These are phyloP conservation scores for Arthroderma sp. DNA, from an alignment of 2,329 filamentous ascomycete genomes.

Conservation along the genomic window DNA sequence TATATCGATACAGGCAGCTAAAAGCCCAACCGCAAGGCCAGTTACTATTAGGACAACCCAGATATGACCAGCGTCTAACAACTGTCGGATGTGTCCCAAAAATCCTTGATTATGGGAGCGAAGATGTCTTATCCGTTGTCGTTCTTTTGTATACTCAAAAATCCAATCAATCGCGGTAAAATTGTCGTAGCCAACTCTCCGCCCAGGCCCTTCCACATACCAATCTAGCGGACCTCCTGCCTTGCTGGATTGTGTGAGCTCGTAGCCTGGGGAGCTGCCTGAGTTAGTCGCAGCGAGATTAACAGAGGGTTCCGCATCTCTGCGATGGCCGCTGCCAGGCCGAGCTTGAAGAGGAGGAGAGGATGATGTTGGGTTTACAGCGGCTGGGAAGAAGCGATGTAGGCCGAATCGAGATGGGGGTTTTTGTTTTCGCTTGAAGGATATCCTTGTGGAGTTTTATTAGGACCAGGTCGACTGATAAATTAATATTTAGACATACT, in stretches of 20 bases:
- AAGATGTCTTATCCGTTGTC: slow-evolving; percentile 70
- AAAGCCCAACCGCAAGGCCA: slow-evolving; percentile 66
- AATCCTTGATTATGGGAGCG: slow-evolving; percentile 56
- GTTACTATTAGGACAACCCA: slow-evolving; percentile 83
- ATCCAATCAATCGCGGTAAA: slow-evolving; percentile 99
- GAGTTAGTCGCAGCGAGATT: too few relatives aligned
- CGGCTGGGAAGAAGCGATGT: slow-evolving; percentile 25
- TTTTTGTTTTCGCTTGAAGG: slow-evolving; percentile 33
- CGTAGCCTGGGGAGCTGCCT: slow-evolving; percentile 5
- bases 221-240: slow-evolving; percentile 50
- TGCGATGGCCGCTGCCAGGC: too few relatives aligned
- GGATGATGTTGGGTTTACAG: slow-evolving; percentile 4
- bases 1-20: slow-evolving; percentile 83
- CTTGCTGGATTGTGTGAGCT: slow-evolving; percentile 20
- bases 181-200: slow-evolving; percentile 88
- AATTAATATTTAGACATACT: slow-evolving; percentile 9
- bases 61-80: slow-evolving; percentile 76
- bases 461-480: not conserved
- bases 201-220: slow-evolving; percentile 78
- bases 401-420: slow-evolving; percentile 26
- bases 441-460: slow-evolving; percentile 19
- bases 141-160: slow-evolving; percentile 94
- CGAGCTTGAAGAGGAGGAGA: not conserved
- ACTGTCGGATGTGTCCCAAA: slow-evolving; percentile 56
- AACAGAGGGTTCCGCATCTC: too few relatives aligned